Evolutionary conservation across 106 monocot species (phyloP), one percentile per base, ranked within the genome.

Genomic region (Apostasia shenzhenica): DNA sequence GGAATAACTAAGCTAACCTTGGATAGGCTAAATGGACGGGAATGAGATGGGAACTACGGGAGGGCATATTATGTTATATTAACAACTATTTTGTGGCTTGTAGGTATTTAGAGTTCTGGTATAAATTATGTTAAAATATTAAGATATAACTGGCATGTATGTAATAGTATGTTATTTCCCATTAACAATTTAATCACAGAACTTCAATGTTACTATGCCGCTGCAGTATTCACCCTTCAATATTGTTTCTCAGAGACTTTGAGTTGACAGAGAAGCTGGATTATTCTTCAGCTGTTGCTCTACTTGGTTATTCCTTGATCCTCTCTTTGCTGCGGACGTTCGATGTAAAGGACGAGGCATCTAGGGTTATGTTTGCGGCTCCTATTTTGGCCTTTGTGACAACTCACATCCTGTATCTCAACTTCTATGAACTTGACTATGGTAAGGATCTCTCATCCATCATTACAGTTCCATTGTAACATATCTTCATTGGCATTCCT

Each of bases 261-360:
- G 92, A 90, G 53, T 75, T 92, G 85, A 89, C 97, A 1, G 92
- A 97, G 70, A 92, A 87, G 66, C 71, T 97, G 67, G 97, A 97
- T 74, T 97, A 87, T 67, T 97, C 97, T 41, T 87, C 92, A 10
- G 87, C 97, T 63, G 97, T 97, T 53, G 97, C 97, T 57, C 78
- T 85, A 57, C 84, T 97, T 68, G 97, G 97, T 1, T 97, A 75
- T 74, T 89, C 97, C 12, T 59, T 97, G 49, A 85, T 97, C 67
- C 77, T 97, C 55, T 71, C 84, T 39, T 74, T 92, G 46, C 72
- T 97, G 44, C 76, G 97, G 59, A 85, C 86, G 4, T 90, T 97
- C 49, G 83, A 80, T 75, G 87, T 97, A 52, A 89, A 81, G 71
- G 81, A 83, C 75, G 97, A 97, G 69, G 97, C 97, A 41, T 72